phyloP scores from a whole-genome alignment of 1,284 basidiomycete species.

The Heterobasidion annosum region DNA sequence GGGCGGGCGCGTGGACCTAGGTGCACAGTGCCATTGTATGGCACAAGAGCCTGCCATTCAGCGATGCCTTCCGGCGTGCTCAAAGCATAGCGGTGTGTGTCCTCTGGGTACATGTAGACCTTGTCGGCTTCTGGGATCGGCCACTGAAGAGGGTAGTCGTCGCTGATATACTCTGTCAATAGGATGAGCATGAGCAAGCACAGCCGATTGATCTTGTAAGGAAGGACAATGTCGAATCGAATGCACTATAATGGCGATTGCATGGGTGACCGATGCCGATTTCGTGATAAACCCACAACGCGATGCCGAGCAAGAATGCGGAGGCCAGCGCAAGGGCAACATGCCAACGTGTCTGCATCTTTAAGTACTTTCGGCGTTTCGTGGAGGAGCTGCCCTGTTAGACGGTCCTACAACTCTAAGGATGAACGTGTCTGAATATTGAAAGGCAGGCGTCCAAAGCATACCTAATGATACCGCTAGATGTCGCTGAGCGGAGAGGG shows the following conservation, averaged over 20 bases:
- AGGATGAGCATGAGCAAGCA: not conserved
- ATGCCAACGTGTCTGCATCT: not conserved
- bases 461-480: too few species aligned
- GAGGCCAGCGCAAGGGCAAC: not conserved
- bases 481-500: too few species aligned
- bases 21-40: not conserved
- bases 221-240: not conserved
- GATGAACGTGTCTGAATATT: not conserved
- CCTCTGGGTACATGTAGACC: not conserved
- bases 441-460: not conserved
- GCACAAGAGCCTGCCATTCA: not conserved
- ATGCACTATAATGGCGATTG: not conserved
- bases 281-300: not conserved
- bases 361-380: not conserved
- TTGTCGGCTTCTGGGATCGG: not conserved
- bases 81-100: not conserved
- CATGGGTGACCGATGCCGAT: not conserved
- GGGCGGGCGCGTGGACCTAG: not conserved
- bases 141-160: not conserved
- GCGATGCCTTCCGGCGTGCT: not conserved
- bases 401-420: not conserved
- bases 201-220: not conserved
- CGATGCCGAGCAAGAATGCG: not conserved
- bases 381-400: too few species aligned
- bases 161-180: not conserved